Conservation (phyloP, 495 filamentous ascomycete species). For the Apiosordaria backusii region DNA sequence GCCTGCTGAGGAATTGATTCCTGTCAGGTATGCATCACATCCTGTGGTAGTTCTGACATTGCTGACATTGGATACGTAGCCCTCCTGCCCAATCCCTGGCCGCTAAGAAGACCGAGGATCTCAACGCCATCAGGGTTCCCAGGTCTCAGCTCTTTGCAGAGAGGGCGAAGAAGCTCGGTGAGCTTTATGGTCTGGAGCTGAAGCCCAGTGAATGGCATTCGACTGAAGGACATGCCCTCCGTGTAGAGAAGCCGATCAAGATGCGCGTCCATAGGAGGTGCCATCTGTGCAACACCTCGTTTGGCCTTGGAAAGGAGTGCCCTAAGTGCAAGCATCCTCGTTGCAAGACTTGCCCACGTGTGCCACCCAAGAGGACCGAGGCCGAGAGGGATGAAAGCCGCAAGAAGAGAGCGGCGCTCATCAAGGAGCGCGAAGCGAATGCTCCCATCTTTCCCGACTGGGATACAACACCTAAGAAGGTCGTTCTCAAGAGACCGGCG, state of each 20-base stretch:
- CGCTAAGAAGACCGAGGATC: constrained; percentile 21
- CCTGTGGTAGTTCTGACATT: background rate
- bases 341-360: constrained; percentile 76
- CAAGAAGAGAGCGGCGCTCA: constrained; percentile 40
- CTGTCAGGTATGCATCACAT: constrained; percentile 30
- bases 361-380: constrained; percentile 55
- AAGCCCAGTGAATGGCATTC: constrained; percentile 67
- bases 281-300: constrained; percentile 67
- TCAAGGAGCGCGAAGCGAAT: constrained; percentile 49
- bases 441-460: constrained; percentile 47
- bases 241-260: constrained; percentile 83
- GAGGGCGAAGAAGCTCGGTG: constrained; percentile 65
- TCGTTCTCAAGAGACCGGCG: constrained; percentile 57
- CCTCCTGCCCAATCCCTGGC: constrained; percentile 24
- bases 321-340: constrained; percentile 67
- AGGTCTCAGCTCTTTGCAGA: constrained; percentile 58
- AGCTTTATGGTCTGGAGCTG: constrained; percentile 69
- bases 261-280: constrained; percentile 87
- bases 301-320: constrained; percentile 62
- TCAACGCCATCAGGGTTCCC: constrained; percentile 39
- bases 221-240: constrained; percentile 55
- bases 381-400: constrained; percentile 48
- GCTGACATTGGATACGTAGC: constrained; percentile 33
- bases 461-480: constrained; percentile 39
- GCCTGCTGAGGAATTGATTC: constrained; percentile 6